Base-by-base conservation (phyloP, 805 yeast genomes). In the Teunomyces lycoperdinae region DNA sequence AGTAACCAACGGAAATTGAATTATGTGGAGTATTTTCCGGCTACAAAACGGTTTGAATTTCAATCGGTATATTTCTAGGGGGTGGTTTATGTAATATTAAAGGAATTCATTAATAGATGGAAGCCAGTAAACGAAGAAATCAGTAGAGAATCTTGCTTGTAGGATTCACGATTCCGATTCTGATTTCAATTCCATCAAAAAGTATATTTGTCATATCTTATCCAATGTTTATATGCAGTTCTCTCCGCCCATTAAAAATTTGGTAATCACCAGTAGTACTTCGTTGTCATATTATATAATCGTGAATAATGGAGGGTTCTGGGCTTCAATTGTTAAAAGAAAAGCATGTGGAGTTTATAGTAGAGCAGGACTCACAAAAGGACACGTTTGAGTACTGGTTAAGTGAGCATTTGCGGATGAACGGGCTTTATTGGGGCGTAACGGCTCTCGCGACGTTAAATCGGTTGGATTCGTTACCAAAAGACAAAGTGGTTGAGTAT, bases 381-480 rank as follows among this genome's bases (percentile, higher is more conserved):
- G 41, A 38, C n/a, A 82, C 62, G 78, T 85, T 61, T 70, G 90
- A 86, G 57, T 91, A 89, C 66, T 89, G 96, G 94, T 66, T 91
- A 44, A 80, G 89, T 9, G 98, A 94, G 59, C 98, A 94, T 63
- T 72, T 94, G 43, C 76, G 97, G 29, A 67, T 94, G 75, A 89
- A 88, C 58, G 99, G 98, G 1, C 76, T 94, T 0, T 94, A 94
- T 63, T 94, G 99, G 99, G 98, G 97, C 0, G 71, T 89, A 2
- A 85, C 87, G 13, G 89, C 97, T 0, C 65, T 91, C 29, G 78
- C 79, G 43, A 66, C 85, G 1, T 61, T 92, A 66, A 73, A 77
- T 26, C 26, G 27, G 2, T 66, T 75, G 30, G 64, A 64, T 26
- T 78, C 82, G 0, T 78, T 92, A 48, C 74, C 83, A n/a, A 71